Conservation (phyloP, 1,284 basidiomycete genomes). For the Rhodotorula sp. region DNA sequence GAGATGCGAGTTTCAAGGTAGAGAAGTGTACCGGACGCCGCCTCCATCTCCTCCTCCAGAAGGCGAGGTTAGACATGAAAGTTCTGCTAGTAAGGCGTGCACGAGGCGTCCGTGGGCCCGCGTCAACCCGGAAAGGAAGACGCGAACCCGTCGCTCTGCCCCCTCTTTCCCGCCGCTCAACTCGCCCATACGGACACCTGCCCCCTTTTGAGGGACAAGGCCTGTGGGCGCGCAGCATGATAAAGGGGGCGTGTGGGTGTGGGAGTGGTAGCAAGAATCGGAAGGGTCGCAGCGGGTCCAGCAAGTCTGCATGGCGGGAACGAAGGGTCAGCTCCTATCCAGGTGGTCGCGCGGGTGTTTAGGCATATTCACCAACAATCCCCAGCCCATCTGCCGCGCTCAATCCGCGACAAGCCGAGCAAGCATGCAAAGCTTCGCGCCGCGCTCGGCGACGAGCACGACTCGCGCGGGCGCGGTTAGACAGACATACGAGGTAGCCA, state of each 20-base stretch:
- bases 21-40: constrained; percentile 5
- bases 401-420: no score
- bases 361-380: no score
- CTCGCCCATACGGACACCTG: background rate
- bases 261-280: no score
- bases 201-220: constrained; percentile 6
- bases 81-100: constrained; percentile 10
- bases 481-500: no score
- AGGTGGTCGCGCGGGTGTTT: no score
- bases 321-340: no score
- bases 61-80: background rate
- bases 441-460: no score
- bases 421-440: no score
- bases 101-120: constrained; percentile 10
- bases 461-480: no score
- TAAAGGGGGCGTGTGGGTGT: constrained; percentile 4
- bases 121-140: background rate
- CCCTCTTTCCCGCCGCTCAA: constrained; percentile 18
- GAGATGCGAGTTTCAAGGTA: background rate
- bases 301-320: no score
- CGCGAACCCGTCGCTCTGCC: constrained; percentile 3
- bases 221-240: constrained; percentile 1
- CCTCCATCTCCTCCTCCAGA: constrained; percentile 3
- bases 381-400: no score
- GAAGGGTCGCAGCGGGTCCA: no score